Evolutionary conservation across 192 early-diverging fungal genomes (phyloP).

Genomic region (Gryganskiella cystojenkinii): DNA sequence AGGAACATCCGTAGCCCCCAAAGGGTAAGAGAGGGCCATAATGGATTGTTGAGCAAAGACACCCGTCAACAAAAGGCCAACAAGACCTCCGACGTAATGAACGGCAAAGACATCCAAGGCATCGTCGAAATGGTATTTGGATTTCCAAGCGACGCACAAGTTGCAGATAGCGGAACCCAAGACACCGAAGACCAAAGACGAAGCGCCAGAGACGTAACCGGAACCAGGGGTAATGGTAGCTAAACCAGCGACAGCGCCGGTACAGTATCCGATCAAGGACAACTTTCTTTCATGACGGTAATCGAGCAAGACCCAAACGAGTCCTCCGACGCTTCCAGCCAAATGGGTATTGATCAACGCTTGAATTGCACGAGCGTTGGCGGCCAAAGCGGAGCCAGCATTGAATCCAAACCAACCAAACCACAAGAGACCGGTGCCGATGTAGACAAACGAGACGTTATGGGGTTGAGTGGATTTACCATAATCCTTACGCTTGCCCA

Average conservation of each 20-base stretch:
- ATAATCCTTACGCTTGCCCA: conserved; percentile 83
- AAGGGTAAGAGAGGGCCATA: conserved; percentile 69
- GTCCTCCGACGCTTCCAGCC: conserved; percentile 72
- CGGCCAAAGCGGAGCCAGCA: conserved; percentile 80
- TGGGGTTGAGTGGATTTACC: conserved; percentile 79
- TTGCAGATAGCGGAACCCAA: conserved; percentile 74
- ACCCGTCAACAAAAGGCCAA: conserved; percentile 87
- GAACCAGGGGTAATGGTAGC: conserved; percentile 90
- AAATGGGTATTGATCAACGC: conserved; percentile 81
- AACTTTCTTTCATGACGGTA: conserved; percentile 76
- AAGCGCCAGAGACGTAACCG: conserved; percentile 78
- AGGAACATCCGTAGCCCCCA: conserved; percentile 57
- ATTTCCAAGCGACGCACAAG: conserved; percentile 70
- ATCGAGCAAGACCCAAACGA: conserved; percentile 83
- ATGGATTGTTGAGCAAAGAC: conserved; percentile 84
- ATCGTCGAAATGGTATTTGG: conserved; percentile 78
- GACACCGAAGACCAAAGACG: conserved; percentile 80
- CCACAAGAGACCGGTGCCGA: conserved; percentile 86
- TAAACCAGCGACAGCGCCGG: conserved; percentile 89
- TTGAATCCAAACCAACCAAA: conserved; percentile 96
- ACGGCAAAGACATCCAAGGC: conserved; percentile 87
- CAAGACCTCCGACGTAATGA: conserved; percentile 76
- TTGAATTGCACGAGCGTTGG: conserved; percentile 78
- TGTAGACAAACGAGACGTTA: conserved; percentile 84
- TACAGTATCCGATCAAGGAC: conserved; percentile 87